Evolutionary conservation across 2,329 filamentous ascomycete genomes (phyloP).

Genomic region (Helminthosporium solani): DNA sequence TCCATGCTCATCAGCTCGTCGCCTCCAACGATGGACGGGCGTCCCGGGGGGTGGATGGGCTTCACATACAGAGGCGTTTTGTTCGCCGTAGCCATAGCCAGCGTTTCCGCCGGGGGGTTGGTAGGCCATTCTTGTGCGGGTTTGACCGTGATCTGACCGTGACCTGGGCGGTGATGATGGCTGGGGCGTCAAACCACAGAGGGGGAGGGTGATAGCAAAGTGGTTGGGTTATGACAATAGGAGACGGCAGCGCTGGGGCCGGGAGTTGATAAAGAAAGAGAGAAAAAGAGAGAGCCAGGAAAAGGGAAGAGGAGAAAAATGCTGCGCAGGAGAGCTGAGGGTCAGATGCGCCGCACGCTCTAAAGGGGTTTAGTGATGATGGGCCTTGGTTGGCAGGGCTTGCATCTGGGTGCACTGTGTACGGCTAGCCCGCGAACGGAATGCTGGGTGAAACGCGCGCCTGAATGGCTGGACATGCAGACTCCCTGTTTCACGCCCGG

Average conservation of each 20-base stretch:
- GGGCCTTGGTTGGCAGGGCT: slow-evolving; percentile 8
- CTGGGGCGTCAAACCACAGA: slow-evolving; percentile 6
- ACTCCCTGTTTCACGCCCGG: slow-evolving; percentile 15
- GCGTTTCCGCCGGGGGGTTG: slow-evolving; percentile 29
- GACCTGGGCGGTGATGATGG: slow-evolving; percentile 9
- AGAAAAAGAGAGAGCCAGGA: background rate
- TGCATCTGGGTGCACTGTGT: no score
- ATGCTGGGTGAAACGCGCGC: slow-evolving; percentile 22
- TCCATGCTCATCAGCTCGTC: background rate
- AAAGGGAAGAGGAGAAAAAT: slow-evolving; percentile 5
- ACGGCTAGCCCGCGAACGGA: no score
- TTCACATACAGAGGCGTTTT: slow-evolving; percentile 37
- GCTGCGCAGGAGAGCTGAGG: slow-evolving; percentile 15
- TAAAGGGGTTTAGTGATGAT: slow-evolving; percentile 7
- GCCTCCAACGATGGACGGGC: background rate
- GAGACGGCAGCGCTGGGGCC: slow-evolving; percentile 9
- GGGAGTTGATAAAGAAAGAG: slow-evolving; percentile 18
- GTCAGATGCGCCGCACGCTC: slow-evolving; percentile 4
- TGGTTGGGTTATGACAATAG: slow-evolving; percentile 7
- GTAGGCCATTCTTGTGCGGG: slow-evolving; percentile 42
- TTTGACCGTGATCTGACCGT: slow-evolving; percentile 17
- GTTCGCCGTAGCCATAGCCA: slow-evolving; percentile 38
- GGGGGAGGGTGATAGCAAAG: slow-evolving; percentile 7
- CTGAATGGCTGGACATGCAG: slow-evolving; percentile 22
- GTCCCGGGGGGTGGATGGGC: background rate